Base-by-base conservation (phyloP, 148 eudicot genomes). In the Silene uniflora region DNA sequence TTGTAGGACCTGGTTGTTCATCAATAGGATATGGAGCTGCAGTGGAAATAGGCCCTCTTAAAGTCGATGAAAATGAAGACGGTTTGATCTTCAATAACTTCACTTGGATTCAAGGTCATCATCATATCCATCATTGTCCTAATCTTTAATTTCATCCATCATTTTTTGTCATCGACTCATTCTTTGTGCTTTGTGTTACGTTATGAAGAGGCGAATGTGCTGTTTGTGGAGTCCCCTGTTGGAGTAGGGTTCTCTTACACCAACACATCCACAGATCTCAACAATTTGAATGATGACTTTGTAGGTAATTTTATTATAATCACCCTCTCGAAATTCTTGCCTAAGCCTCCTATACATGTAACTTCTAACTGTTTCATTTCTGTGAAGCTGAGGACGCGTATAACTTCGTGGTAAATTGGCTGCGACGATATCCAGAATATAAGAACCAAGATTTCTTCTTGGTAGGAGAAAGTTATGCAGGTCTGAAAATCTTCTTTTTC, bases 201-300 rank as follows among this genome's bases (percentile, higher is more conserved):
- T 61, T 25, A 8, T 80, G 85, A 78, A 90, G 93, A 90, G 66
- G 91, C 93, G 47, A 90, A 90, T 83, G 69, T 88, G 82, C 75
- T 89, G 42, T 89, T 89, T 72, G 78, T 89, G 77, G 93, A 89
- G 62, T 89, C 93, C 7, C 93, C 93, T 18, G 79, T 83, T 18
- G 93, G 93, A 69, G 93, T 89, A 65, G 93, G 93, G 18, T 89
- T 89, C 79, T 90, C 93, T 24, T 90, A 90, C 80, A 84, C 93
- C 56, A 90, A 89, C 73, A 86, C 89, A 64, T 82, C 93, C 59
- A 78, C 86, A 24, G 93, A 90, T 83, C 79, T 81, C 61, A 78
- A 66, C 76, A 75, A 72, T 29, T 69, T 90, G 54, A 79, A 86
- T 75, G 93, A 90, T 75, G 46, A 65, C 18, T 88, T 86, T 76